Evolutionary conservation across 2,329 filamentous ascomycete genomes (phyloP).

Genomic region (Aspergillus ruber): DNA sequence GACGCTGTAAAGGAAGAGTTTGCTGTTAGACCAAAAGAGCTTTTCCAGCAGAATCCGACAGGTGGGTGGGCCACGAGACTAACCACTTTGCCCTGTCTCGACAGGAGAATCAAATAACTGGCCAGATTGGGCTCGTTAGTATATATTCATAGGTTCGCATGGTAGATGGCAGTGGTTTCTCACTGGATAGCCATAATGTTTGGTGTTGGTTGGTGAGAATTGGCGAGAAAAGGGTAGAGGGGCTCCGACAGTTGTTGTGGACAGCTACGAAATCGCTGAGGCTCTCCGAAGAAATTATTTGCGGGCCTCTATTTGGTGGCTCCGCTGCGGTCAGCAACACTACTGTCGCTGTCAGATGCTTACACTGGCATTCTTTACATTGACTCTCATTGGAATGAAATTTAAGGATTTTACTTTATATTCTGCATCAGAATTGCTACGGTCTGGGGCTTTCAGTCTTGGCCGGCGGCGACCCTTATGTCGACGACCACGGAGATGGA

Average conservation of each 20-base stretch:
- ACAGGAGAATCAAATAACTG: constrained; percentile 96
- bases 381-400: no score
- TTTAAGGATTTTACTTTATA: no score
- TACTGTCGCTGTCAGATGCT: no score
- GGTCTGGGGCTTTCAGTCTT: no score
- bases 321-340: no score
- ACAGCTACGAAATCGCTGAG: not conserved
- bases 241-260: constrained; percentile 1
- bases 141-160: not conserved
- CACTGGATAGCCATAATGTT: constrained; percentile 31
- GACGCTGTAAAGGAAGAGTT: constrained; percentile 56
- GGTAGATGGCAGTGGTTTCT: constrained; percentile 7
- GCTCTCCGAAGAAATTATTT: not conserved
- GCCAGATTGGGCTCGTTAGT: constrained; percentile 12
- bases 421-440: no score
- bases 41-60: constrained; percentile 16
- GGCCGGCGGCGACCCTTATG: no score
- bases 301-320: not conserved
- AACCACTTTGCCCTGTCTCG: constrained; percentile 98
- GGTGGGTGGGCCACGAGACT: constrained; percentile 43
- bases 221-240: constrained; percentile 5
- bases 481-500: no score
- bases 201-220: constrained; percentile 1
- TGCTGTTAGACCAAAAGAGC: constrained; percentile 19
- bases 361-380: no score